These are phyloP conservation scores for Aspergillus unguis DNA, from an alignment of 2,329 filamentous ascomycete species.

Conservation along the genomic window DNA sequence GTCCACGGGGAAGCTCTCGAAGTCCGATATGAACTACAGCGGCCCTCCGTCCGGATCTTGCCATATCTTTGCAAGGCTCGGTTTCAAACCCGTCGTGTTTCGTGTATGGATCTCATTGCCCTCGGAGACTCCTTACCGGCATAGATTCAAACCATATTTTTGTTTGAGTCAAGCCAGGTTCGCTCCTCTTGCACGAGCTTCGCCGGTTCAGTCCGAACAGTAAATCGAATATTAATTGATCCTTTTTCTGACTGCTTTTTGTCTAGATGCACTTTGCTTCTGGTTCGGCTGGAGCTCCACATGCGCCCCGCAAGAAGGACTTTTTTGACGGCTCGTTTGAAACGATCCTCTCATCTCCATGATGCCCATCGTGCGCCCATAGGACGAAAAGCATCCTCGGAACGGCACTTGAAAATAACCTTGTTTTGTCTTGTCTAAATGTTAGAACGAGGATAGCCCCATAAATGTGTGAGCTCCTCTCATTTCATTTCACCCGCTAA, in stretches of 20 bases:
- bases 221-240: not conserved
- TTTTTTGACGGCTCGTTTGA: conserved; percentile 6
- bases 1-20: not conserved
- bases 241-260: not conserved
- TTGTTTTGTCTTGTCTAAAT: conserved; percentile 17
- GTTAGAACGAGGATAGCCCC: not conserved
- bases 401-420: conserved; percentile 23
- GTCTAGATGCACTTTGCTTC: conserved; percentile 6
- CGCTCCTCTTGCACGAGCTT: not conserved
- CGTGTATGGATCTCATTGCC: not conserved
- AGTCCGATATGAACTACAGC: conserved; percentile 6
- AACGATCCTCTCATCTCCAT: conserved; percentile 13
- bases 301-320: conserved; percentile 13
- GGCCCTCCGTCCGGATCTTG: not conserved
- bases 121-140: not conserved
- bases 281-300: conserved; percentile 1
- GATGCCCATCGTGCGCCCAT: not conserved
- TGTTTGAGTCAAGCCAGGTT: not conserved
- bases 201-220: not conserved
- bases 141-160: not conserved
- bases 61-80: not conserved
- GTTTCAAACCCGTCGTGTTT: conserved; percentile 1
- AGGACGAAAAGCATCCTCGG: conserved; percentile 14
- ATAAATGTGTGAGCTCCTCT: conserved; percentile 10
- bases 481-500: conserved; percentile 6